These are phyloP conservation scores for Phaffia tasmanica DNA, from an alignment of 768 basidiomycete species.

Conservation along the genomic window DNA sequence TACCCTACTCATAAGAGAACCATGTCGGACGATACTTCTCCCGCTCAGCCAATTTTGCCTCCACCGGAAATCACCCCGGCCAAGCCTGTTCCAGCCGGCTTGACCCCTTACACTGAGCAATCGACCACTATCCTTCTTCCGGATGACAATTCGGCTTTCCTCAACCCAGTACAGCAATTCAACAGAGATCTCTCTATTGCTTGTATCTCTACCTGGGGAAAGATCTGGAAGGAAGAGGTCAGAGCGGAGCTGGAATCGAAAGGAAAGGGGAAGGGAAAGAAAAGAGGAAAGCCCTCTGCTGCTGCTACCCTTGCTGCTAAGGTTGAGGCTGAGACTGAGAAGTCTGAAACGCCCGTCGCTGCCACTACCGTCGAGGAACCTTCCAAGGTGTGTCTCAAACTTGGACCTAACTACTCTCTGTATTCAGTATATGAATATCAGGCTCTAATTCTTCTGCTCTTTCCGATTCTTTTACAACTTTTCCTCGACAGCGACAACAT, in stretches of 20 bases:
- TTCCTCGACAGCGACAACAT: not conserved
- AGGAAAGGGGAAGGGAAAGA: constrained; percentile 43
- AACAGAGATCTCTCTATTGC: constrained; percentile 89
- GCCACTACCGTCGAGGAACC: not conserved
- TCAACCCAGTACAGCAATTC: constrained; percentile 97
- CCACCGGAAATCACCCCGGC: no score
- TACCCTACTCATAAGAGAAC: no score
- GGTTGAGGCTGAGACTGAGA: not conserved
- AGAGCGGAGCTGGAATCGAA: constrained; percentile 33
- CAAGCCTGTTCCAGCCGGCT: constrained; percentile 15
- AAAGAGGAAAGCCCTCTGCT: constrained; percentile 8
- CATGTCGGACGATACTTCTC: no score
- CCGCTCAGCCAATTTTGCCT: no score
- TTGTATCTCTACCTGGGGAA: constrained; percentile 79
- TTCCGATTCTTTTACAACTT: not conserved
- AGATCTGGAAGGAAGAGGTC: constrained; percentile 41
- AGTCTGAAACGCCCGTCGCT: not conserved
- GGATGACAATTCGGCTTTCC: constrained; percentile 66
- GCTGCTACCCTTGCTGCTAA: not conserved
- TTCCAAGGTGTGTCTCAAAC: not conserved
- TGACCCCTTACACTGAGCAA: constrained; percentile 34
- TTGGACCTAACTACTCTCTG: no score
- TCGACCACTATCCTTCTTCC: constrained; percentile 56
- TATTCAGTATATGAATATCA: not conserved
- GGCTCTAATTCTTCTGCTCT: not conserved